Evolutionary conservation across 306 rosid species (phyloP).

Genomic region (Canavalia ensiformis): DNA sequence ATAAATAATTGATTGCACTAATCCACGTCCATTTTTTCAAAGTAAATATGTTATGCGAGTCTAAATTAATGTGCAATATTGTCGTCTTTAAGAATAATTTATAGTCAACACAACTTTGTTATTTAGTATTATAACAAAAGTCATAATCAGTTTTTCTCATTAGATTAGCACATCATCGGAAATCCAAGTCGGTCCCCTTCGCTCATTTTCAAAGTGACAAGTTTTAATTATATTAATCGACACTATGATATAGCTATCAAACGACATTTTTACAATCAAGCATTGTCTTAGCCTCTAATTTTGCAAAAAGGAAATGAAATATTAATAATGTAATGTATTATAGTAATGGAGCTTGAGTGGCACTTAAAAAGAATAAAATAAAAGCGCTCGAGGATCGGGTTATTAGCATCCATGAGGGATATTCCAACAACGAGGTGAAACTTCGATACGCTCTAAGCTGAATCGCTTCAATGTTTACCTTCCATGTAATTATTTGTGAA

Average conservation of each 20-base stretch:
- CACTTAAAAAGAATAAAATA: background rate
- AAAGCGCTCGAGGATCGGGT: background rate
- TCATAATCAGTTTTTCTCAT: conserved; percentile 37
- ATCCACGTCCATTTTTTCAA: background rate
- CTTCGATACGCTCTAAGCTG: background rate
- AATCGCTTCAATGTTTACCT: background rate
- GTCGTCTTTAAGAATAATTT: conserved; percentile 46
- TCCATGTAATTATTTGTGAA: background rate
- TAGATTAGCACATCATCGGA: conserved; percentile 50
- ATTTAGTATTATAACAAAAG: conserved; percentile 39
- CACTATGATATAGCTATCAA: background rate
- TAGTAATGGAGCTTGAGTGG: conserved; percentile 16
- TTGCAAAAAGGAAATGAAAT: background rate
- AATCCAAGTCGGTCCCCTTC: conserved; percentile 53
- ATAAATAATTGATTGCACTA: conserved; percentile 49
- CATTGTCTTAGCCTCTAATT: conserved; percentile 24
- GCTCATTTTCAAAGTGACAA: conserved; percentile 45
- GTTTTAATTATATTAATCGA: background rate
- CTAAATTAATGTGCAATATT: conserved; percentile 45
- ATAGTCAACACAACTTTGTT: conserved; percentile 27
- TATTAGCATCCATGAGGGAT: conserved; percentile 1
- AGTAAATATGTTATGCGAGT: conserved; percentile 6
- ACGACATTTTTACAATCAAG: conserved; percentile 4
- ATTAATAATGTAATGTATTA: background rate
- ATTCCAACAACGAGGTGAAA: conserved; percentile 9